These are phyloP conservation scores for Colletotrichum shisoi DNA, from an alignment of 2,329 filamentous ascomycete genomes.

Conservation along the genomic window DNA sequence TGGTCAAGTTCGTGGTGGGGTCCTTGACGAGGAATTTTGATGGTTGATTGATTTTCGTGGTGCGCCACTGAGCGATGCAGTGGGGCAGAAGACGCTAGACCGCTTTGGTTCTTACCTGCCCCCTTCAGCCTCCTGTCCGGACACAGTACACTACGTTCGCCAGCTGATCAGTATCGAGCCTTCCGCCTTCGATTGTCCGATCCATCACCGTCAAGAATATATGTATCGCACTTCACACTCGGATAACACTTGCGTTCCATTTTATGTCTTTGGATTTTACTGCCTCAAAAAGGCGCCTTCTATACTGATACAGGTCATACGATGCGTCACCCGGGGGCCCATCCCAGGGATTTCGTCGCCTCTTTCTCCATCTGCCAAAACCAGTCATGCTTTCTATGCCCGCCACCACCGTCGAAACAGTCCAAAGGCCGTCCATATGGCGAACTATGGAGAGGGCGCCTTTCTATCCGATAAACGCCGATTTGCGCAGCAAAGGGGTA, in stretches of 20 bases:
- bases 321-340: conserved; percentile 17
- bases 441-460: conserved; percentile 17
- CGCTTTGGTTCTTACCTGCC: conserved; percentile 7
- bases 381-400: conserved; percentile 22
- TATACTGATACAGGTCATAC: conserved; percentile 28
- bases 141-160: no score
- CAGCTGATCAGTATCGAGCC: no score
- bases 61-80: conserved; percentile 34
- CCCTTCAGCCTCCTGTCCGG: background rate
- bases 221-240: background rate
- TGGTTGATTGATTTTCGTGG: conserved; percentile 39
- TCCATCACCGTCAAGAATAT: background rate
- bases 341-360: conserved; percentile 24
- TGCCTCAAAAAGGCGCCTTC: background rate
- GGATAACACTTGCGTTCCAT: background rate
- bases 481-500: conserved; percentile 38
- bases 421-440: conserved; percentile 28
- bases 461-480: conserved; percentile 35
- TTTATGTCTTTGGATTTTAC: background rate
- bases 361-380: conserved; percentile 20
- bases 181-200: background rate
- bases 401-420: conserved; percentile 27
- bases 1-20: conserved; percentile 37
- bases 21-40: conserved; percentile 36
- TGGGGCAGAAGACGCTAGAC: conserved; percentile 28